Conservation (phyloP, 2,329 filamentous ascomycete species). For the Pseudocercospora pini-densiflorae region DNA sequence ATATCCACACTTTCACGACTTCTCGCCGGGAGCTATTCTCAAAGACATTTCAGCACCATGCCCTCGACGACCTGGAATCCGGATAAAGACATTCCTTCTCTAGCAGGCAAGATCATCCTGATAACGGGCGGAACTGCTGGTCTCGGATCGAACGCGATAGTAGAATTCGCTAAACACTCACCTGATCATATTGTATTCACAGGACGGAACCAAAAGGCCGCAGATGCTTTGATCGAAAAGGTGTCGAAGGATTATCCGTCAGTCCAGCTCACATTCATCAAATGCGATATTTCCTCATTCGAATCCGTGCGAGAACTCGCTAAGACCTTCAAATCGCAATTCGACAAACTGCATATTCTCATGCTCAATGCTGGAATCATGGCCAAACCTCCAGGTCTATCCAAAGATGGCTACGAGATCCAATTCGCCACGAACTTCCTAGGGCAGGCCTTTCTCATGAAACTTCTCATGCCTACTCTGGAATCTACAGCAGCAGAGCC, state of each 20-base stretch:
- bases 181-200: constrained; percentile 54
- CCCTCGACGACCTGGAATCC: not conserved
- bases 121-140: constrained; percentile 55
- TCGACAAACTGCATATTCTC: constrained; percentile 46
- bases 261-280: constrained; percentile 49
- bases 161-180: constrained; percentile 49
- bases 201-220: constrained; percentile 50
- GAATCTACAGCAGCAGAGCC: constrained; percentile 48
- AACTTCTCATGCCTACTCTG: constrained; percentile 37
- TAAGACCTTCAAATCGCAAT: constrained; percentile 30
- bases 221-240: constrained; percentile 46
- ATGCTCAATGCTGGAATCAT: constrained; percentile 51
- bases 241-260: constrained; percentile 43
- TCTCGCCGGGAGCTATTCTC: too few species aligned
- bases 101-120: constrained; percentile 48
- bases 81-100: constrained; percentile 38
- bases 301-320: constrained; percentile 53
- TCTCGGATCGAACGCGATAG: constrained; percentile 52
- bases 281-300: constrained; percentile 58
- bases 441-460: constrained; percentile 36
- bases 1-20: not conserved
- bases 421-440: constrained; percentile 42
- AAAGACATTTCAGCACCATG: not conserved
- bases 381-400: constrained; percentile 31
- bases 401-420: constrained; percentile 46